Base-by-base conservation (phyloP, 78 protist genomes). In the Guillardia theta region DNA sequence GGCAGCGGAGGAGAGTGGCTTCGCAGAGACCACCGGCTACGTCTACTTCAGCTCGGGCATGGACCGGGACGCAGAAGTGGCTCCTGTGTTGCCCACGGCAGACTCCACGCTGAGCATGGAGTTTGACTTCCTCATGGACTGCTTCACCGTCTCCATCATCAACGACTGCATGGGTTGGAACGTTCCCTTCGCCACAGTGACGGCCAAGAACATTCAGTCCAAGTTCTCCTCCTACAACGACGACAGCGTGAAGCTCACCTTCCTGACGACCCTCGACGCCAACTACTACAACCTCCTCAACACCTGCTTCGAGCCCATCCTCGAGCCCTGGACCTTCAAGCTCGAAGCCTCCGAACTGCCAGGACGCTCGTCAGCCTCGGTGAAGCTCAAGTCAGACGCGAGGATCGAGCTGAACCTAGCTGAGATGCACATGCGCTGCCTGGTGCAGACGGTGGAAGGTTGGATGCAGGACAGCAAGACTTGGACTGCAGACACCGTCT, bases 111-210 rank as follows among this genome's bases (percentile, higher is more conserved):
- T 24, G 39, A 24, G 27, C 46, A 70, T 43, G 83, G 6, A 12
- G 83, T 43, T 70, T 12, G 83, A 33, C 46, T 15, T 70, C 46
- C 83, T 15, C 41, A 10, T 24, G 83, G 45, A 70, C 83, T 4
- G 15, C 46, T 4, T 33, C 83, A 36, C 83, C 21, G n/a, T 70
- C 46, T 70, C 36, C 41, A 12, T 70, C 41, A 70, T 70, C 83
- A 70, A 70, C 83, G 83, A 70, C 83, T 70, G 83, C 83, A 70
- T 70, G 83, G 83, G 83, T 43, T 70, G 83, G 83, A 70, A 36
- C 10, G 83, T 70, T 15, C 83, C 83, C 41, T 70, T 70, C 41
- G 45, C 41, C n/a, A 70, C 83, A 4, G 45, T 24, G n/a, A 33
- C 33, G 9, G 83, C 83, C 33, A 70, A 70, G 41, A 0, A 12